Base-by-base conservation (phyloP, 768 basidiomycete species). In the Chlorophyllum brunneum region DNA sequence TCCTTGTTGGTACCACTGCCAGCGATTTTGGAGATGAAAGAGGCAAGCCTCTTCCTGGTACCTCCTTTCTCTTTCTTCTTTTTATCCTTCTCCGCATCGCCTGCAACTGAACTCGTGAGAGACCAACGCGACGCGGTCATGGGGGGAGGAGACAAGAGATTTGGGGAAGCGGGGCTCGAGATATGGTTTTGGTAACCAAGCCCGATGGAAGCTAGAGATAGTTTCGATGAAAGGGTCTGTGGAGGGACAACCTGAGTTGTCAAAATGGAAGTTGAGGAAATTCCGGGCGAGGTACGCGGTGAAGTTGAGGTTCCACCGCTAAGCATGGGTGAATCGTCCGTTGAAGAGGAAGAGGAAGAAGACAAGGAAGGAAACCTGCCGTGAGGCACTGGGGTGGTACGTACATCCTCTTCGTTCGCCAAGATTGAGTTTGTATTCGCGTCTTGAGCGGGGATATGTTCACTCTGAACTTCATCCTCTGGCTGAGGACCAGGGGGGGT, bases 11-110 rank as follows among this genome's bases (percentile, higher is more conserved):
- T 3, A 29, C 26, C 15, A 18, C 39, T 36, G 20, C 51, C 51
- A 22, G 55, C 6, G 15, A 56, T 13, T 41, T 43, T 51, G 5
- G 54, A 51, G 29, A 58, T 56, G 27, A 58, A 51, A 13, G 54
- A 56, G n/a, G 30, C 55, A 15, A 58, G 43, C n/a, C 58, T 40
- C 20, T 49, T 51, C 42, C 55, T 45, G 13, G 47, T 51, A 31
- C 37, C 54, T 5, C 42, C 54, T 31, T 48, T 48, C 18, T 48
- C 48, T 24, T 50, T 51, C 30, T 40, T 34, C 23, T 48, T 33
- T 31, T 51, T 51, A 15, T 56, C 55, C 27, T 51, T 42, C 23
- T 56, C 59, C 48, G 37, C 52, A 29, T 52, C 42, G 18, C 26
- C 51, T 16, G 51, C 51, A 18, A 52, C 34, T 9, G 51, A 52